Evolutionary conservation across 441 rosid genomes (phyloP).

Genomic region (Mallotus japonicus): DNA sequence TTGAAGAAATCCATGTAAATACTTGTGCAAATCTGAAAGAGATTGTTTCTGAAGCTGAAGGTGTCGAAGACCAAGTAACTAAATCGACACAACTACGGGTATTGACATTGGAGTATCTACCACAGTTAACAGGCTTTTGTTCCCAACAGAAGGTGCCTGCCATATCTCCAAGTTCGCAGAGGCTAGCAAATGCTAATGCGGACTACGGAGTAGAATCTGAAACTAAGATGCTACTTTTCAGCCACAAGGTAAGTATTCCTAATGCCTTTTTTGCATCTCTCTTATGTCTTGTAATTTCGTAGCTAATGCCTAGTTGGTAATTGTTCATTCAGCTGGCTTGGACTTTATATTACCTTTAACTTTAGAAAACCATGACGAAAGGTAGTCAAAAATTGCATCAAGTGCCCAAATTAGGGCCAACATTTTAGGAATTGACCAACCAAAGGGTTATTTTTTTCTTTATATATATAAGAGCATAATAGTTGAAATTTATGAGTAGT

Average conservation of each 20-base stretch:
- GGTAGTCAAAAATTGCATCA: too few relatives aligned
- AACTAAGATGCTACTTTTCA: slow-evolving; percentile 1
- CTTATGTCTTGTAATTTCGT: too few relatives aligned
- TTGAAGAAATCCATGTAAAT: slow-evolving; percentile 11
- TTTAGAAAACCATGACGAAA: too few relatives aligned
- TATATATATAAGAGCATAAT: too few relatives aligned
- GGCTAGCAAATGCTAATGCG: neutral
- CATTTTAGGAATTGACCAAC: too few relatives aligned
- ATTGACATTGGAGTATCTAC: slow-evolving; percentile 17
- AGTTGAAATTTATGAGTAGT: too few relatives aligned
- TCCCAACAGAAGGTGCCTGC: neutral
- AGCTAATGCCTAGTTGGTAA: too few relatives aligned
- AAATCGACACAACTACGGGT: neutral
- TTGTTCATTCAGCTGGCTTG: too few relatives aligned
- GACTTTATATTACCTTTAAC: too few relatives aligned
- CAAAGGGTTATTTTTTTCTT: too few relatives aligned
- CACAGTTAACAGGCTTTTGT: slow-evolving; percentile 9
- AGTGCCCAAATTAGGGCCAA: too few relatives aligned
- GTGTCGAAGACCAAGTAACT: neutral
- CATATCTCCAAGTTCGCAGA: neutral
- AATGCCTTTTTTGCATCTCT: too few relatives aligned
- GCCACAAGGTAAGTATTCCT: neutral
- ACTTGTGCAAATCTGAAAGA: slow-evolving; percentile 8
- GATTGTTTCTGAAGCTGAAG: neutral
- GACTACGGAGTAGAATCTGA: neutral